Base-by-base conservation (phyloP, 2,329 filamentous ascomycete species). In the Septoria linicola region DNA sequence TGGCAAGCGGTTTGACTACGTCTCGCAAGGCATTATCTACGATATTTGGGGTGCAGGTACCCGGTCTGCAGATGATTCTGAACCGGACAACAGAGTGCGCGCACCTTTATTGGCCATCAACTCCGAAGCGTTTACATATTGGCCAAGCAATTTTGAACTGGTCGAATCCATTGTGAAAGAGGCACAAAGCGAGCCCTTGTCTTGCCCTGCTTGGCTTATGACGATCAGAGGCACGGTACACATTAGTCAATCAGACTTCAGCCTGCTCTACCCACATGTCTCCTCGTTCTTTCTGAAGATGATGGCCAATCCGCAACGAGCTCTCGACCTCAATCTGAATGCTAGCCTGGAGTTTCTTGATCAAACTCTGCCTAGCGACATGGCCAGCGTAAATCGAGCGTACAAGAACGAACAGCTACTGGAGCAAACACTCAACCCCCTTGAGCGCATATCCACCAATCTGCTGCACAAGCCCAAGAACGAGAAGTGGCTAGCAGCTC, bases 71-170 rank as follows among this genome's bases (percentile, higher is more conserved):
- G 63, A 65, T 3, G 73, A 77, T 23, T 70, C 74, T 7, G 41
- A 53, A 14, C 68, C 72, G 1, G 60, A 72, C 3, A 71, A 78
- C 49, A 71, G 73, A 13, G 76, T 79, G 37, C 70, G 72, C 31
- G 73, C 77, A 10, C 83, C 83, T 4, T 62, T 87, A 6, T 72
- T 87, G 4, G 80, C 79, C 2, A 81, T 87, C 62, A 84, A 84
- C 41, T 81, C 77, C 4, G 84, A 87, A 66, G 83, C 82, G 0
- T 87, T 87, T 69, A 85, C 85, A 74, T 83, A 86, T 67, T 87
- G 83, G 83, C 75, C 79, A 17, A 72, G 76, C 2, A 87, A 86
- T 54, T 84, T 84, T 61, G 70, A 80, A 34, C 74, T 78, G 30
- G 74, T 85, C 8, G 73, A 78, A 55, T 70, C 73, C 0, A 70